A percentile compares a stretch with the other conserved stretches of the same genome.
Evolutionary conservation across 75 land plant species (phyloP).

Genomic region (Selaginella tamariscina): DNA sequence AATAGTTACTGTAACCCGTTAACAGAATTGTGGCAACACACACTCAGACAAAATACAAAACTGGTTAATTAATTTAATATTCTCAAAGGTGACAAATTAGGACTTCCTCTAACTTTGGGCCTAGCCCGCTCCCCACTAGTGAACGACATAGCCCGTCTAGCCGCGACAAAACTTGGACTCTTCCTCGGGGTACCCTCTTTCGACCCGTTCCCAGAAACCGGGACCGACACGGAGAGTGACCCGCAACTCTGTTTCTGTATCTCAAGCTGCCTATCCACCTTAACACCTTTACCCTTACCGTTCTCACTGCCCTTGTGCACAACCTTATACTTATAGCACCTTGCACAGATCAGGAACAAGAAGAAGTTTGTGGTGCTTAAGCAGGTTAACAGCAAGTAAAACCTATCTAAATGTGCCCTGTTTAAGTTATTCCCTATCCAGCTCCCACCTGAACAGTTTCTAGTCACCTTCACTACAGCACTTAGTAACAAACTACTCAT

Average conservation of each 20-base stretch:
- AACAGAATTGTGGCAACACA: no score
- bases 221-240: not conserved
- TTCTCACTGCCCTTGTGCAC: not conserved
- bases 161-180: not conserved
- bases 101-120: not conserved
- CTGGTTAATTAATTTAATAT: no score
- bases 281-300: not conserved
- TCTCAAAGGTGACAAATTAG: not conserved
- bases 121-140: not conserved
- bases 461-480: constrained; percentile 32
- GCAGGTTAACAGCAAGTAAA: constrained; percentile 35
- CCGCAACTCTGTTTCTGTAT: not conserved
- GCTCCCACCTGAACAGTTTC: constrained; percentile 21
- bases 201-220: not conserved
- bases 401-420: constrained; percentile 32
- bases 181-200: not conserved
- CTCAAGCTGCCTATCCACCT: not conserved
- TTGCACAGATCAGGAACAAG: constrained; percentile 21
- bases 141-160: not conserved
- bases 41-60: no score
- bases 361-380: constrained; percentile 24
- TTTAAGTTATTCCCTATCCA: constrained; percentile 39
- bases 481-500: constrained; percentile 48
- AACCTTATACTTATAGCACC: constrained; percentile 23
- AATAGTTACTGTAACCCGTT: no score